Percentiles rank a stretch among this genome's conserved stretches.
Conservation (phyloP, 257 asterid genomes). For the Coffea canephora region DNA sequence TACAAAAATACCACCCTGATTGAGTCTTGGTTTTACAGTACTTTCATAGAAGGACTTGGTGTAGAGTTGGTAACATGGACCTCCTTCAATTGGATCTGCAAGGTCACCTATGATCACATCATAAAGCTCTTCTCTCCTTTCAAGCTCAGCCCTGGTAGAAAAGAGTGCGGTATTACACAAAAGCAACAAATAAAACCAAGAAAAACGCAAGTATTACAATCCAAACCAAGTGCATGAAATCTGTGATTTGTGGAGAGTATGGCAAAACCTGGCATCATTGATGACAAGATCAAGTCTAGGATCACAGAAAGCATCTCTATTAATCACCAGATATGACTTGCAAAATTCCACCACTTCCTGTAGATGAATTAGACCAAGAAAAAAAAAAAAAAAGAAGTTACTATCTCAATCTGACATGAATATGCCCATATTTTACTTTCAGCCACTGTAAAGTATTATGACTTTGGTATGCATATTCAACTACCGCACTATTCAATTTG, state of each 20-base stretch:
- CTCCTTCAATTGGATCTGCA: conserved; percentile 97
- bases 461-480: conserved; percentile 3
- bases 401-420: neutral
- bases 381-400: neutral
- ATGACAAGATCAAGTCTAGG: conserved; percentile 75
- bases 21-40: conserved; percentile 68
- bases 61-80: conserved; percentile 90
- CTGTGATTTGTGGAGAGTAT: neutral
- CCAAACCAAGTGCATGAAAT: neutral
- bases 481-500: conserved; percentile 9
- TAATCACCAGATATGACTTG: conserved; percentile 71
- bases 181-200: neutral
- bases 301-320: conserved; percentile 70
- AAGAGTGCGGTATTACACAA: neutral
- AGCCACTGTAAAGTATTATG: neutral
- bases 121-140: conserved; percentile 61
- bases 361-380: conserved; percentile 1
- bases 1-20: conserved; percentile 68
- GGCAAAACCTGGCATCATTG: conserved; percentile 77
- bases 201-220: neutral
- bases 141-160: conserved; percentile 73
- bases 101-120: conserved; percentile 93
- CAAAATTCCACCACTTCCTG: conserved; percentile 96
- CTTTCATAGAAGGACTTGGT: conserved; percentile 85
- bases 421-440: neutral